Percentiles rank a stretch among this genome's conserved stretches.
These are phyloP conservation scores for Alternaria consortialis DNA, from an alignment of 2,329 filamentous ascomycete species.

Conservation along the genomic window DNA sequence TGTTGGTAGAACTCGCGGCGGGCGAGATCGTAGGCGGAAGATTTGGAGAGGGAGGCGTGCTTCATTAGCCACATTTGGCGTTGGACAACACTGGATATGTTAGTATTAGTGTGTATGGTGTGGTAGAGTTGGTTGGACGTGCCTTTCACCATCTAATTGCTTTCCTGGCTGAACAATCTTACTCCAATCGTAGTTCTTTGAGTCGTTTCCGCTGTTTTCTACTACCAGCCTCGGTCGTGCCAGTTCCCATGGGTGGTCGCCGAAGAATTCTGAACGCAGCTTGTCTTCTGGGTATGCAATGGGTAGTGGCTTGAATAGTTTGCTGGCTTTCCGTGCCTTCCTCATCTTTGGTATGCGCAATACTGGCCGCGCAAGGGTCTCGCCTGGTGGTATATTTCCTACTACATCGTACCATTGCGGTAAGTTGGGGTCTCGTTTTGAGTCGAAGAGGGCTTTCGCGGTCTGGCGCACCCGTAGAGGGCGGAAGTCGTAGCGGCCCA, in stretches of 20 bases:
- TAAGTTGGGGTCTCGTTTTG: conserved; percentile 51
- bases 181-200: conserved; percentile 80
- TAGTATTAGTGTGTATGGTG: neutral
- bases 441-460: conserved; percentile 60
- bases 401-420: conserved; percentile 68
- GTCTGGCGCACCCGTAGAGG: conserved; percentile 62
- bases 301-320: conserved; percentile 80
- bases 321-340: conserved; percentile 67
- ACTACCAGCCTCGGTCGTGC: conserved; percentile 85
- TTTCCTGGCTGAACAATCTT: conserved; percentile 77
- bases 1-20: conserved; percentile 90
- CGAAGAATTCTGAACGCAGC: conserved; percentile 83
- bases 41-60: conserved; percentile 63
- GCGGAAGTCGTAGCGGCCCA: conserved; percentile 63
- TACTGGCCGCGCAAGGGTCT: conserved; percentile 66
- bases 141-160: conserved; percentile 86
- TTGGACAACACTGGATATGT: conserved; percentile 78
- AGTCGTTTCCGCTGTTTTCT: conserved; percentile 85
- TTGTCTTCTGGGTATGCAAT: conserved; percentile 85
- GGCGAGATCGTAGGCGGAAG: conserved; percentile 82
- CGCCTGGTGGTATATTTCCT: conserved; percentile 66
- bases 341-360: conserved; percentile 57
- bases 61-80: conserved; percentile 85
- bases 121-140: conserved; percentile 14
- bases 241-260: conserved; percentile 96